Evolutionary conservation across 768 basidiomycete genomes (phyloP).

Genomic region (Kwoniella dendrophila): DNA sequence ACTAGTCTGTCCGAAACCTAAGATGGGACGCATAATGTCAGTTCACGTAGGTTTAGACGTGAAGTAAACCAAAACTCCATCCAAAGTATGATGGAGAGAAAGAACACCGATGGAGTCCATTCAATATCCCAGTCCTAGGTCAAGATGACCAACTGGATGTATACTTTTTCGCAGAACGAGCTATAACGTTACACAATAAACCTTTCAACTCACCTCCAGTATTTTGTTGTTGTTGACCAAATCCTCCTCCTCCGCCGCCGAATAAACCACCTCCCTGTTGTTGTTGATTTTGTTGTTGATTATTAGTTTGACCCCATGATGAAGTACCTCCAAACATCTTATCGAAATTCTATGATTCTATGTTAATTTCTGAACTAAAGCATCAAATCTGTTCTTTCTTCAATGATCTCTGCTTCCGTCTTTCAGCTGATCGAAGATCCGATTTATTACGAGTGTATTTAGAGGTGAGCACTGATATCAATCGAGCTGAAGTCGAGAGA

Average conservation of each 20-base stretch:
- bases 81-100: not conserved
- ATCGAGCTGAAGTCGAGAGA: too few relatives aligned
- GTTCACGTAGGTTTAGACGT: not conserved
- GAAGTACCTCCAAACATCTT: slow-evolving; percentile 49
- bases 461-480: too few relatives aligned
- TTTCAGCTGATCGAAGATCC: not conserved
- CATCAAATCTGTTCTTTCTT: too few relatives aligned
- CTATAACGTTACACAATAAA: not conserved
- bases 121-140: too few relatives aligned
- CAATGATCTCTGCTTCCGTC: not conserved
- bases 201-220: slow-evolving; percentile 21
- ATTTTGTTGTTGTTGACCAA: slow-evolving; percentile 55
- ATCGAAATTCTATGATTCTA: not conserved
- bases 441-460: too few relatives aligned
- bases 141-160: too few relatives aligned
- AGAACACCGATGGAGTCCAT: too few relatives aligned
- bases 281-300: slow-evolving; percentile 64
- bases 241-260: slow-evolving; percentile 26
- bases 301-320: slow-evolving; percentile 59
- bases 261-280: slow-evolving; percentile 43
- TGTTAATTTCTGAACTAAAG: not conserved
- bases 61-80: not conserved
- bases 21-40: not conserved
- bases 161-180: too few relatives aligned
- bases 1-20: slow-evolving; percentile 17